Evolutionary conservation across 2,329 filamentous ascomycete species (phyloP).

Genomic region (Beauveria brongniartii): DNA sequence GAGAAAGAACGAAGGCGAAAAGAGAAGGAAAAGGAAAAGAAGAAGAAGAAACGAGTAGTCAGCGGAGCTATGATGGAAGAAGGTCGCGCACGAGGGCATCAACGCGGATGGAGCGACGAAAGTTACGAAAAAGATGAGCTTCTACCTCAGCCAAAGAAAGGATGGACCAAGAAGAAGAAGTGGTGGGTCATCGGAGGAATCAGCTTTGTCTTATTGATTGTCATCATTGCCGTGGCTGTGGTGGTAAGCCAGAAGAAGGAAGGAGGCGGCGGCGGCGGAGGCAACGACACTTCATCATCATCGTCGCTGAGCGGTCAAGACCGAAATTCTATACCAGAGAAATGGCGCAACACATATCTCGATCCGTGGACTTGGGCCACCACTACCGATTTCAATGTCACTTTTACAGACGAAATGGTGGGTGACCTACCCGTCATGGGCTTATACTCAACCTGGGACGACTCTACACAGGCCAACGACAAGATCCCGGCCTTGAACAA

Average conservation of each 20-base stretch:
- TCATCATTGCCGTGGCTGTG: slow-evolving; percentile 57
- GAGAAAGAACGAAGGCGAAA: slow-evolving; percentile 27
- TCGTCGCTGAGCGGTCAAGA: slow-evolving; percentile 42
- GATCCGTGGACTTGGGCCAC: slow-evolving; percentile 92
- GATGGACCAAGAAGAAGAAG: slow-evolving; percentile 53
- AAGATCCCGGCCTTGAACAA: slow-evolving; percentile 72
- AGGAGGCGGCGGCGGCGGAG: slow-evolving; percentile 17
- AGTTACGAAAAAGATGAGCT: slow-evolving; percentile 42
- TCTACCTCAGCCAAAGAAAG: slow-evolving; percentile 34
- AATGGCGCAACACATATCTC: slow-evolving; percentile 65
- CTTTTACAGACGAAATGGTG: slow-evolving; percentile 78
- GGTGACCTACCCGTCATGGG: slow-evolving; percentile 90
- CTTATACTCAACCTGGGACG: slow-evolving; percentile 76
- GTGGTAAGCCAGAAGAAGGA: slow-evolving; percentile 56
- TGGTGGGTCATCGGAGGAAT: slow-evolving; percentile 54
- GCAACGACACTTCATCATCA: slow-evolving; percentile 19
- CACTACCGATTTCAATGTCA: slow-evolving; percentile 86
- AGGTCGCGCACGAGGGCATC: slow-evolving; percentile 37
- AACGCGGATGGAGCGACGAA: slow-evolving; percentile 30
- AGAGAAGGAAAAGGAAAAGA: slow-evolving; percentile 27
- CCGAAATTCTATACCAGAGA: slow-evolving; percentile 50
- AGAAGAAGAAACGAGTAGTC: slow-evolving; percentile 53
- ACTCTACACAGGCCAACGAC: slow-evolving; percentile 67
- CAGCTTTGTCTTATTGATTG: slow-evolving; percentile 48
- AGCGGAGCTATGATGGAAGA: slow-evolving; percentile 65